phyloP scores from a whole-genome alignment of 2,329 filamentous ascomycete species.

The Piedraia hortae region DNA sequence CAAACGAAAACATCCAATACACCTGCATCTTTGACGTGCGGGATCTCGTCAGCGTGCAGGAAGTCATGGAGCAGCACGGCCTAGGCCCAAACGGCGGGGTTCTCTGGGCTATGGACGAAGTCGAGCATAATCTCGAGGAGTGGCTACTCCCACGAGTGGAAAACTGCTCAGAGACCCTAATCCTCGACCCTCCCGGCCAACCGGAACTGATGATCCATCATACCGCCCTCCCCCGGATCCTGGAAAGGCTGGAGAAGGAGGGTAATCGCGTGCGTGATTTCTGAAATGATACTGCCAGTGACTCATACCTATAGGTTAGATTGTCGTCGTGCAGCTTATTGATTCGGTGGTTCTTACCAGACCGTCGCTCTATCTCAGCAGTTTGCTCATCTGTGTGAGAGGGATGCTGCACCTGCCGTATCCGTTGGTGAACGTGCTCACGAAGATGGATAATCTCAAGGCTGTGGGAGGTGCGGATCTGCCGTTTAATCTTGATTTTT shows the following conservation, averaged over 20 bases:
- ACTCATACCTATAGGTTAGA: conserved; percentile 27
- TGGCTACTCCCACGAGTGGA: conserved; percentile 68
- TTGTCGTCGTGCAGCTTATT: conserved; percentile 77
- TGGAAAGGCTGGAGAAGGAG: conserved; percentile 68
- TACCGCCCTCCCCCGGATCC: conserved; percentile 68
- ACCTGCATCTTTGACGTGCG: conserved; percentile 76
- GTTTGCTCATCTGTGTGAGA: conserved; percentile 69
- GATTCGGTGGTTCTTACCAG: conserved; percentile 84
- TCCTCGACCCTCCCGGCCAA: conserved; percentile 92
- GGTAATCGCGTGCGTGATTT: conserved; percentile 58
- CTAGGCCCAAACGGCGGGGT: conserved; percentile 82
- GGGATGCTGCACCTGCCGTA: conserved; percentile 98
- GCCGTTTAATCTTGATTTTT: conserved; percentile 88
- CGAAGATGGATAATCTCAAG: conserved; percentile 84
- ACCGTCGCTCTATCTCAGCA: conserved; percentile 83
- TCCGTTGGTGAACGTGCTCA: conserved; percentile 81
- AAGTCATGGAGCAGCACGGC: conserved; percentile 77
- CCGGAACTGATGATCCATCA: conserved; percentile 96
- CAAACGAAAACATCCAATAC: conserved; percentile 80
- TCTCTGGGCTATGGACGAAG: conserved; percentile 77
- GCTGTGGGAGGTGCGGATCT: conserved; percentile 45
- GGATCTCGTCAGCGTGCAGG: conserved; percentile 64
- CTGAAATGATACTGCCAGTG: conserved; percentile 6
- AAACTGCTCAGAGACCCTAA: conserved; percentile 55
- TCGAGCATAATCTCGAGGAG: conserved; percentile 80